Conservation (phyloP, 805 yeast species). For the Saccharomycopsis malanga region DNA sequence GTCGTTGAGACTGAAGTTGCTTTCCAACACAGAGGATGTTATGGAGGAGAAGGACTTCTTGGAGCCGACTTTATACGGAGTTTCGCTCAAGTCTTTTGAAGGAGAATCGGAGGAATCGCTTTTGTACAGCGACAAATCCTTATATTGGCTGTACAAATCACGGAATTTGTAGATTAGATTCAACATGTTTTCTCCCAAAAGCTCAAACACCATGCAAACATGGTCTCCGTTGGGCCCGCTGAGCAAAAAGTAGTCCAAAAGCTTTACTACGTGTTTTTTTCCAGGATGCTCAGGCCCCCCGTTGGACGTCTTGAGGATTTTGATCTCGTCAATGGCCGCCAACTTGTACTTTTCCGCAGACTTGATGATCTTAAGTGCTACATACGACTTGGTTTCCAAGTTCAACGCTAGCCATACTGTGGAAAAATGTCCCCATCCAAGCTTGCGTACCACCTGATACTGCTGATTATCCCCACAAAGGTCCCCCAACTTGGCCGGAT, state of each 20-base stretch:
- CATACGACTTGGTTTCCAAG: slow-evolving; percentile 45
- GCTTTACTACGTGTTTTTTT: slow-evolving; percentile 68
- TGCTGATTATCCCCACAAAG: slow-evolving; percentile 58
- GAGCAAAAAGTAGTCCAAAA: slow-evolving; percentile 80
- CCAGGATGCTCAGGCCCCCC: slow-evolving; percentile 73
- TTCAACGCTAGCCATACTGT: slow-evolving; percentile 86
- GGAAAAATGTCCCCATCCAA: slow-evolving; percentile 99
- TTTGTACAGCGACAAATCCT: neutral
- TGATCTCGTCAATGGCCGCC: slow-evolving; percentile 91
- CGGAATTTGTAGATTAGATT: slow-evolving; percentile 70
- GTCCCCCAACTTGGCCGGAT: slow-evolving; percentile 89
- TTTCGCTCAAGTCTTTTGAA: neutral
- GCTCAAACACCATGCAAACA: slow-evolving; percentile 96
- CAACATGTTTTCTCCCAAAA: slow-evolving; percentile 85
- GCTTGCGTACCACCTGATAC: slow-evolving; percentile 75
- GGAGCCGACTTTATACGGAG: neutral
- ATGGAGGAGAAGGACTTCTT: slow-evolving; percentile 1
- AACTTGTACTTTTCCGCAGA: slow-evolving; percentile 87
- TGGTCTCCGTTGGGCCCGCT: slow-evolving; percentile 89
- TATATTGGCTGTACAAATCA: slow-evolving; percentile 26
- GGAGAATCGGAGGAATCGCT: neutral
- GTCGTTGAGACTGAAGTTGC: slow-evolving; percentile 9
- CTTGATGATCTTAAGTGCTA: slow-evolving; percentile 90
- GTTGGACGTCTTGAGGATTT: slow-evolving; percentile 59
- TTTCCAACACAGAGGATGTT: neutral